These are phyloP conservation scores for Lolium multiflorum DNA, from an alignment of 176 grass and related monocot species.

Conservation along the genomic window DNA sequence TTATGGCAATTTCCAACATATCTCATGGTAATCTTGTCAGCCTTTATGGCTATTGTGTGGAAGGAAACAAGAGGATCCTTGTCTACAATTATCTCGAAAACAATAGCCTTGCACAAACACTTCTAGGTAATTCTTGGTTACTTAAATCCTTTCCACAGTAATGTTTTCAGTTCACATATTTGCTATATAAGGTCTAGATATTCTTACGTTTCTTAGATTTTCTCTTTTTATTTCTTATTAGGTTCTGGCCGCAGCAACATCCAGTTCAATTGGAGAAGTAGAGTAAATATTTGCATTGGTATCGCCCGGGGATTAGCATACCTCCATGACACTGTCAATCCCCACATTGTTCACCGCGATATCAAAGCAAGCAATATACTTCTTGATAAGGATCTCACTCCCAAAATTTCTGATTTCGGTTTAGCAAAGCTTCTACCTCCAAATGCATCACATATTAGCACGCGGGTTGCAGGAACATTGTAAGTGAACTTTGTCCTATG, in stretches of 20 bases:
- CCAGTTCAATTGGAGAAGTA: conserved; percentile 69
- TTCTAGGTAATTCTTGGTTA: conserved; percentile 59
- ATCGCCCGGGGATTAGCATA: conserved; percentile 64
- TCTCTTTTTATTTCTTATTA: conserved; percentile 34
- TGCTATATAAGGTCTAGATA: conserved; percentile 1
- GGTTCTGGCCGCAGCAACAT: conserved; percentile 66
- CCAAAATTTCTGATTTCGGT: conserved; percentile 86
- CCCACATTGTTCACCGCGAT: conserved; percentile 77
- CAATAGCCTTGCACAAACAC: conserved; percentile 78
- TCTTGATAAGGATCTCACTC: conserved; percentile 69
- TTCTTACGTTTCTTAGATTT: conserved; percentile 19
- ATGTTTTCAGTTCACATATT: background rate
- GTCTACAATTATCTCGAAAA: conserved; percentile 87
- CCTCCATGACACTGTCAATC: conserved; percentile 68
- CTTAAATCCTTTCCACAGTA: background rate
- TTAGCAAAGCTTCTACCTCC: conserved; percentile 79
- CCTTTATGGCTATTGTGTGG: conserved; percentile 71
- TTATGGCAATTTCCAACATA: conserved; percentile 58
- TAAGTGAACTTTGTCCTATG: conserved; percentile 49
- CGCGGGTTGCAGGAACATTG: conserved; percentile 85
- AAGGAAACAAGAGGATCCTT: conserved; percentile 73
- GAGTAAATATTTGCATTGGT: conserved; percentile 78
- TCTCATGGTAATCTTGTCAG: conserved; percentile 75
- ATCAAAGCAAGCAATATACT: conserved; percentile 96
- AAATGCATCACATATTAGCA: conserved; percentile 76